Percentiles rank a stretch among this genome's conserved stretches.
Conservation (phyloP, 1,284 basidiomycete species). For the Psilocybe mexicana region DNA sequence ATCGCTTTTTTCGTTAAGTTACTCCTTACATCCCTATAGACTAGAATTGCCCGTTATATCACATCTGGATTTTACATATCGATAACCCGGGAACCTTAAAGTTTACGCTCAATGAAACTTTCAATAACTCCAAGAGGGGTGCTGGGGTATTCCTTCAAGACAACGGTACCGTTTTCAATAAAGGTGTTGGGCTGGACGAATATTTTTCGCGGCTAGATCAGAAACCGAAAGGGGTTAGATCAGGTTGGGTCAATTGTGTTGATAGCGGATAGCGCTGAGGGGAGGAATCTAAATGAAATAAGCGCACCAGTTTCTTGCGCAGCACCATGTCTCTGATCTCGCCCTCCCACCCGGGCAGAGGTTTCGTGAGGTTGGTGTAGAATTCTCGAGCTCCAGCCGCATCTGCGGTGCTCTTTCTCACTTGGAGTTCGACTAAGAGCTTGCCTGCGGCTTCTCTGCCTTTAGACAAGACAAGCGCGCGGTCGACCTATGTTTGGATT, state of each 20-base stretch:
- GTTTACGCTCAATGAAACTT: constrained; percentile 74
- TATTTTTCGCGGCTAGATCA: constrained; percentile 69
- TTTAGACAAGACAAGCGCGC: constrained; percentile 59
- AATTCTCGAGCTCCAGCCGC: constrained; percentile 72
- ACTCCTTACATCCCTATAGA: too few relatives aligned
- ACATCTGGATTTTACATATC: too few relatives aligned
- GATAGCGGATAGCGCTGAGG: constrained; percentile 1
- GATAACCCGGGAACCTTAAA: constrained; percentile 38
- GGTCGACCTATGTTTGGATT: constrained; percentile 56
- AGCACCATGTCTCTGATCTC: constrained; percentile 77
- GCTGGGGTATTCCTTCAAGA: constrained; percentile 76
- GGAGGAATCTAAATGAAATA: not conserved
- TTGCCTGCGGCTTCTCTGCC: constrained; percentile 70
- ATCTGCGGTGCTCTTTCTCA: constrained; percentile 82
- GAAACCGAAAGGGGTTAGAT: not conserved
- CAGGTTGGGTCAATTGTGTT: not conserved
- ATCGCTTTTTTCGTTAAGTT: too few relatives aligned
- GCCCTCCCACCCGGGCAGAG: constrained; percentile 67
- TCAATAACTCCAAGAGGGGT: constrained; percentile 73
- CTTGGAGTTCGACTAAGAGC: constrained; percentile 76
- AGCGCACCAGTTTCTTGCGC: constrained; percentile 73
- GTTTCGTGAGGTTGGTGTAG: constrained; percentile 75
- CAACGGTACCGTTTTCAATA: constrained; percentile 62
- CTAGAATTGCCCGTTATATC: too few relatives aligned
- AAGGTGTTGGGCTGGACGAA: constrained; percentile 82